Evolutionary conservation across 306 rosid genomes (phyloP), one percentile per base, ranked within the genome.

Genomic region (Prunus mongolica): DNA sequence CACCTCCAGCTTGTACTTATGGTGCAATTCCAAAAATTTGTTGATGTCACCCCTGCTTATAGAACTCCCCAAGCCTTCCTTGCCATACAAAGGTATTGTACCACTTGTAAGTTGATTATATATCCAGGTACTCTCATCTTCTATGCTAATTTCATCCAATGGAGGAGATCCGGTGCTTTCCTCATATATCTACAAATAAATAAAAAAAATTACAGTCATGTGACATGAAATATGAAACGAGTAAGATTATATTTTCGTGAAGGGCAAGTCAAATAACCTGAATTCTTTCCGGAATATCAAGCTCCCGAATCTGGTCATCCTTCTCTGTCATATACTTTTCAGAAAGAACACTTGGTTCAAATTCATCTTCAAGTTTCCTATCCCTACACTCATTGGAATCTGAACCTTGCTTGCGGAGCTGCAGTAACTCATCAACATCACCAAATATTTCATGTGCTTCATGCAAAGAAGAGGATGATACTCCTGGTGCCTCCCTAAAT

Each of bases 381-480:
- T 89, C 96, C 74, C 56, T 88, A 83, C 85, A 79, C 67, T 89
- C 97, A 18, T 80, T 74, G 22, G 77, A 56, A 80, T 84, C 88
- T 79, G 87, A 76, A 38, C 81, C 91, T 73, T 84, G 86, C 80
- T 83, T 86, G 65, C 96, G 91, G 55, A 78, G 69, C 65, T 79
- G 78, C 49, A 91, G 79, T 61, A 86, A 81, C 66, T 92, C 95
- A 6, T 94, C 95, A 27, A 84, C 91, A 75, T 94, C 98, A 32
- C 98, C 98, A 76, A 94, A 94, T 86, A 94, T 82, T 49, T 90
- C 96, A 67, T 91, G 96, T 77, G 98, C 98, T 84, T 94, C 98
- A 83, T 86, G 93, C 86, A 92, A 74, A 73, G 94, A 94, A 63
- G 93, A 85, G n/a, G 98, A 94, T 41, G 96, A 90, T 76, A 90